Conservation (phyloP, 2,329 filamentous ascomycete species). For the Aspergillus aculeatinus region DNA sequence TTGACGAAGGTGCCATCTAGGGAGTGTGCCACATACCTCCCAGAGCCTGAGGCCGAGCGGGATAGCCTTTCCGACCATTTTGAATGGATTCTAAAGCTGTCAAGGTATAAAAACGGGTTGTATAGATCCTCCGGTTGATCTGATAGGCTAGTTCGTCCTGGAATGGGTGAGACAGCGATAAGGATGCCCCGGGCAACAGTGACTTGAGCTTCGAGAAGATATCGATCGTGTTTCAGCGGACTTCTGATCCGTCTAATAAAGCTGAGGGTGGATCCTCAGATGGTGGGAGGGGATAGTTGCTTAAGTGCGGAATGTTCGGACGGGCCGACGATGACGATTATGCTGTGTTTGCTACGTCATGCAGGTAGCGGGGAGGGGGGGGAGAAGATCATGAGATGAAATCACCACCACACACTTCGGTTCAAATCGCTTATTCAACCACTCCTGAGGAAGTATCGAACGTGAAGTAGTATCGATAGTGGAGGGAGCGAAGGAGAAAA, state of each 20-base stretch:
- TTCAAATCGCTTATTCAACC: neutral
- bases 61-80: conserved; percentile 29
- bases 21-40: conserved; percentile 27
- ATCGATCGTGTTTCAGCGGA: conserved; percentile 9
- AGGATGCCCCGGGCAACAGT: neutral
- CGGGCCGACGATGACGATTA: conserved; percentile 32
- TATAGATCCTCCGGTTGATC: neutral
- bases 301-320: conserved; percentile 32
- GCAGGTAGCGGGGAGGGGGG: conserved; percentile 15
- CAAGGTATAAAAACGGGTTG: neutral
- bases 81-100: conserved; percentile 10
- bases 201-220: neutral
- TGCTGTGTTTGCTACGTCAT: conserved; percentile 34
- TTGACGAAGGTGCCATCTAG: neutral
- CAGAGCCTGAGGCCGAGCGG: conserved; percentile 33
- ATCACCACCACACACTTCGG: conserved; percentile 20
- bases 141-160: neutral
- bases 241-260: conserved; percentile 10
- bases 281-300: conserved; percentile 20
- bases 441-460: neutral
- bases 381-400: conserved; percentile 25
- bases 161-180: neutral
- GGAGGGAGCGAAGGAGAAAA: neutral
- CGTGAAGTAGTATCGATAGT: neutral
- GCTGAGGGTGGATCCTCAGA: conserved; percentile 1